Percentiles rank a stretch among this genome's conserved stretches.
These are phyloP conservation scores for Starmerella riodocensis DNA, from an alignment of 805 yeast genomes.

Conservation along the genomic window DNA sequence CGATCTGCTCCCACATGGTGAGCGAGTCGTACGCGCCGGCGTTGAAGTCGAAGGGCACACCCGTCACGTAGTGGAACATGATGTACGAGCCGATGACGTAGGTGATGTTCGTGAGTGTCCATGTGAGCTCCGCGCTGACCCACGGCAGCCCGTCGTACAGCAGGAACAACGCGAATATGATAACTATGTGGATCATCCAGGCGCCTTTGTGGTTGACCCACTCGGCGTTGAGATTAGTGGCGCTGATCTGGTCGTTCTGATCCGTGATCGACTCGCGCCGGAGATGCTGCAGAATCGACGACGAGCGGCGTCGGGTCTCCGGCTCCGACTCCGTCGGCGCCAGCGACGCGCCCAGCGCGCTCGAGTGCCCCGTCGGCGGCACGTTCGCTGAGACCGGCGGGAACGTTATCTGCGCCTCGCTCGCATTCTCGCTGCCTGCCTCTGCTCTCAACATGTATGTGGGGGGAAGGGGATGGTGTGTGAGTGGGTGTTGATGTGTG, in stretches of 20 bases:
- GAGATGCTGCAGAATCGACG: conserved; percentile 79
- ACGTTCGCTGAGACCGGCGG: conserved; percentile 7
- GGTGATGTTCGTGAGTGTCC: conserved; percentile 87
- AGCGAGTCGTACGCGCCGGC: conserved; percentile 90
- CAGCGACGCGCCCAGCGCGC: neutral
- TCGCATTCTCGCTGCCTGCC: neutral
- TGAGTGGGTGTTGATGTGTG: no score
- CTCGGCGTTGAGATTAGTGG: conserved; percentile 82
- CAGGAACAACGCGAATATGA: conserved; percentile 59
- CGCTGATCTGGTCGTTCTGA: conserved; percentile 75
- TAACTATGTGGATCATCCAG: conserved; percentile 83
- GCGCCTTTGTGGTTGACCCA: conserved; percentile 96
- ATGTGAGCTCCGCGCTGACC: conserved; percentile 68
- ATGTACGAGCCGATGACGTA: conserved; percentile 84
- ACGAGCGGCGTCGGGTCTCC: conserved; percentile 53
- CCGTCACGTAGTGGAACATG: conserved; percentile 94
- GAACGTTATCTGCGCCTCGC: conserved; percentile 9
- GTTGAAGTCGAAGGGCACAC: conserved; percentile 91
- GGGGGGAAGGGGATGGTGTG: no score
- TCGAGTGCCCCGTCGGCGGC: neutral
- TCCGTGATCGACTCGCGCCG: conserved; percentile 89
- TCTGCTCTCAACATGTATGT: neutral
- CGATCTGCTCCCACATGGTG: conserved; percentile 98
- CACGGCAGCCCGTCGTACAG: conserved; percentile 71
- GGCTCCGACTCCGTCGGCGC: conserved; percentile 3